Evolutionary conservation across 768 basidiomycete genomes (phyloP).

Genomic region (Rhodosporidiobolus odoratus): DNA sequence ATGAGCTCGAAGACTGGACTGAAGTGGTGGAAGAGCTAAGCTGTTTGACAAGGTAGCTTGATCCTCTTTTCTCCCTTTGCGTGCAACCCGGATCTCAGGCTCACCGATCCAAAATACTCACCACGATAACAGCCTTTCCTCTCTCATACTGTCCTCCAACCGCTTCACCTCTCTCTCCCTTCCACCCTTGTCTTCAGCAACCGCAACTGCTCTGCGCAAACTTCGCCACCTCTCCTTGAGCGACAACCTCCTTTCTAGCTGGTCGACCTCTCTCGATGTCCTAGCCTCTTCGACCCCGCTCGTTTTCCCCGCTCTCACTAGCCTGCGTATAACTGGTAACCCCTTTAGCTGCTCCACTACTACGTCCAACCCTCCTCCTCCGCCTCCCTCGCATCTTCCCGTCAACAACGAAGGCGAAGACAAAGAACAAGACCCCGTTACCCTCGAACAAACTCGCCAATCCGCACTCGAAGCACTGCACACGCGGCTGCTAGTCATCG

Average conservation of each 20-base stretch:
- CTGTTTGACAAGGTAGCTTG: conserved; percentile 31
- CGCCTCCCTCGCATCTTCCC: conserved; percentile 14
- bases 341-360: no score
- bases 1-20: conserved; percentile 58
- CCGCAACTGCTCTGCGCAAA: conserved; percentile 24
- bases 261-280: conserved; percentile 60
- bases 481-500: conserved; percentile 61
- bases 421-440: neutral
- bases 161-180: conserved; percentile 51
- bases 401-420: neutral
- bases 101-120: conserved; percentile 49
- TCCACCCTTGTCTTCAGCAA: neutral
- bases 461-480: conserved; percentile 46
- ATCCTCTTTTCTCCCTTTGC: neutral
- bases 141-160: conserved; percentile 63
- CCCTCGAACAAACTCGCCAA: no score
- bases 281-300: conserved; percentile 46
- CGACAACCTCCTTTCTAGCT: conserved; percentile 57
- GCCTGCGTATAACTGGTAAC: conserved; percentile 60
- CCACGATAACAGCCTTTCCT: neutral
- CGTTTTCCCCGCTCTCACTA: conserved; percentile 60
- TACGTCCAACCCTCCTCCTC: no score
- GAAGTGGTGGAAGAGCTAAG: conserved; percentile 19
- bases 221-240: conserved; percentile 59
- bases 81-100: conserved; percentile 7